Evolutionary conservation across 257 asterid species (phyloP).

Genomic region (Salvia rosmarinus): DNA sequence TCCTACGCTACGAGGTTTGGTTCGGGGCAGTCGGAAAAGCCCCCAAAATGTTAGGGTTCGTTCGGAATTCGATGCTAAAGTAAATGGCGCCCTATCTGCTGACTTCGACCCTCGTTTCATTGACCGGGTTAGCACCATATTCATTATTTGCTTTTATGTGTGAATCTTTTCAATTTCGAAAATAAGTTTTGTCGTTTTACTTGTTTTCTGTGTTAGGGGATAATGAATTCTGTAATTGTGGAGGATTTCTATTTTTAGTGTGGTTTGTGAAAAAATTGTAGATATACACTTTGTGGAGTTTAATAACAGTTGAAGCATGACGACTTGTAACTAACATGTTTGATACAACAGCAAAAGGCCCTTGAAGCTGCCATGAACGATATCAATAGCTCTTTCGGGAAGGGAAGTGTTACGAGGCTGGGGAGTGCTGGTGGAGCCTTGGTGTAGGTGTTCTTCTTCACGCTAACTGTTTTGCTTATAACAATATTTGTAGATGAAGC

Average conservation of each 20-base stretch:
- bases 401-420: constrained; percentile 95
- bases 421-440: constrained; percentile 99
- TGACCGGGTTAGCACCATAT: constrained; percentile 68
- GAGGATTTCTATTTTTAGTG: background rate
- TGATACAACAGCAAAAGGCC: constrained; percentile 75
- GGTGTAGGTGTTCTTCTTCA: constrained; percentile 64
- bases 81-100: constrained; percentile 71
- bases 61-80: constrained; percentile 66
- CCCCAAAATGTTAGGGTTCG: constrained; percentile 65
- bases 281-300: background rate
- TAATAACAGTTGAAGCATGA: background rate
- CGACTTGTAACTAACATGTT: constrained; percentile 23
- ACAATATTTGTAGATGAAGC: background rate
- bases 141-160: background rate
- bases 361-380: constrained; percentile 96
- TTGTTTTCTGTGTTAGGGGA: constrained; percentile 7
- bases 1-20: constrained; percentile 38
- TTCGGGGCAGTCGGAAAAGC: constrained; percentile 36
- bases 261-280: background rate
- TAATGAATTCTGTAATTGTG: constrained; percentile 6
- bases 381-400: constrained; percentile 91
- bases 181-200: background rate
- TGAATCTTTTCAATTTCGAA: background rate
- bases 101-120: constrained; percentile 81
- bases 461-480: constrained; percentile 1